These are phyloP conservation scores for Verticillium klebahnii DNA, from an alignment of 2,329 filamentous ascomycete species.

Conservation along the genomic window DNA sequence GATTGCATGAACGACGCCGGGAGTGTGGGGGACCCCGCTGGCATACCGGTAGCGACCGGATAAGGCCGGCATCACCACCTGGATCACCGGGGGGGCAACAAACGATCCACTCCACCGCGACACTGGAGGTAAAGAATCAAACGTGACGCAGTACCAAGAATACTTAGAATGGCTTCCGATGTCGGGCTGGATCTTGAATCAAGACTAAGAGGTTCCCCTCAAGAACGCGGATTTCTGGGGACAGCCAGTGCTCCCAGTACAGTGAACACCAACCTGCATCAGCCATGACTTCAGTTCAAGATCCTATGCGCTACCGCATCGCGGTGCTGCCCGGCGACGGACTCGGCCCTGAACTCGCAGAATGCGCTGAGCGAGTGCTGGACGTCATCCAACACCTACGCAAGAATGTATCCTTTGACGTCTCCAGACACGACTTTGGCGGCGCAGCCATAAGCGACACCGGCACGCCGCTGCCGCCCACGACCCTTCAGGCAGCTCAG, in stretches of 20 bases:
- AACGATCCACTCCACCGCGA: not conserved
- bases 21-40: not conserved
- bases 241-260: too few relatives aligned
- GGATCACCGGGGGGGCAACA: not conserved
- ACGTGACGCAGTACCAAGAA: not conserved
- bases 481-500: constrained; percentile 9
- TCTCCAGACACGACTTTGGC: constrained; percentile 3
- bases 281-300: not conserved
- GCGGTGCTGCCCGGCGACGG: constrained; percentile 10
- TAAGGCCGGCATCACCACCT: not conserved
- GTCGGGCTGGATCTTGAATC: not conserved
- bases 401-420: constrained; percentile 6
- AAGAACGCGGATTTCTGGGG: not conserved
- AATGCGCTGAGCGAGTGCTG: constrained; percentile 2
- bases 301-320: not conserved
- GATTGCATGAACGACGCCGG: too few relatives aligned
- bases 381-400: constrained; percentile 7
- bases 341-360: constrained; percentile 6
- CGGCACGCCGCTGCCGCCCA: not conserved
- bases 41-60: not conserved
- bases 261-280: not conserved
- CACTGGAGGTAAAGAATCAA: not conserved
- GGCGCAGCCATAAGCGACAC: constrained; percentile 1
- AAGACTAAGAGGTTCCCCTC: not conserved
- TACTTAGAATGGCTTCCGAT: not conserved